Conservation (phyloP, 352 stramenopile genomes). For the Phytophthora colocasiae region DNA sequence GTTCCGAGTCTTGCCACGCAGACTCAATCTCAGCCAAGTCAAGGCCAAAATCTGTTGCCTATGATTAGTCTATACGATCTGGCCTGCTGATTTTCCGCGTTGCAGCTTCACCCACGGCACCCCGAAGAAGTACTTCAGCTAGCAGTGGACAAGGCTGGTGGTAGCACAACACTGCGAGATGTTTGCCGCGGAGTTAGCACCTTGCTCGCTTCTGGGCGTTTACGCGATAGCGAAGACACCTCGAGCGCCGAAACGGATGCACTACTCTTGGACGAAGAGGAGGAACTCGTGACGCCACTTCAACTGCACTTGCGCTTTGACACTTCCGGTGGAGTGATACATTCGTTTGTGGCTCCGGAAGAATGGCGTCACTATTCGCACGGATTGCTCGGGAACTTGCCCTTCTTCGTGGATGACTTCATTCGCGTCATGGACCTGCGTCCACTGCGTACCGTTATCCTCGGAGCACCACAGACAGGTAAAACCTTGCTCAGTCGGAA, state of each 20-base stretch:
- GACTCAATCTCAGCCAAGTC: constrained; percentile 36
- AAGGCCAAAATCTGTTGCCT: constrained; percentile 73
- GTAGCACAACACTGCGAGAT: constrained; percentile 63
- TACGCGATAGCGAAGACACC: constrained; percentile 44
- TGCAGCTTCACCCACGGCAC: constrained; percentile 36
- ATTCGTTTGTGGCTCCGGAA: constrained; percentile 60
- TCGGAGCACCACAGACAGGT: constrained; percentile 69
- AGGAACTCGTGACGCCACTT: constrained; percentile 60
- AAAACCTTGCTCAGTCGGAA: constrained; percentile 64
- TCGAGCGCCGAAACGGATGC: constrained; percentile 48
- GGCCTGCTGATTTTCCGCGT: constrained; percentile 60
- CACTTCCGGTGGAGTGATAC: constrained; percentile 50
- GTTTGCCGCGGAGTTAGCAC: constrained; percentile 68
- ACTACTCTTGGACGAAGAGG: constrained; percentile 65
- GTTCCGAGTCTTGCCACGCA: constrained; percentile 55
- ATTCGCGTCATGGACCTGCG: constrained; percentile 77
- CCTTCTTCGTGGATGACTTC: constrained; percentile 79
- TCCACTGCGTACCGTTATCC: constrained; percentile 71
- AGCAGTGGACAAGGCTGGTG: constrained; percentile 64
- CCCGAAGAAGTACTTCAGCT: constrained; percentile 75
- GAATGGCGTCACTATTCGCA: constrained; percentile 75
- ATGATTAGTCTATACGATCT: constrained; percentile 89
- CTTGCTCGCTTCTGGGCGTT: constrained; percentile 55
- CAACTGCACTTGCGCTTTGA: constrained; percentile 84
- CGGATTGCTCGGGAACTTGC: constrained; percentile 69